A percentile compares a stretch with the other conserved stretches of the same genome.
Evolutionary conservation across 2,329 filamentous ascomycete genomes (phyloP).

Genomic region (Fusarium lyarnte): DNA sequence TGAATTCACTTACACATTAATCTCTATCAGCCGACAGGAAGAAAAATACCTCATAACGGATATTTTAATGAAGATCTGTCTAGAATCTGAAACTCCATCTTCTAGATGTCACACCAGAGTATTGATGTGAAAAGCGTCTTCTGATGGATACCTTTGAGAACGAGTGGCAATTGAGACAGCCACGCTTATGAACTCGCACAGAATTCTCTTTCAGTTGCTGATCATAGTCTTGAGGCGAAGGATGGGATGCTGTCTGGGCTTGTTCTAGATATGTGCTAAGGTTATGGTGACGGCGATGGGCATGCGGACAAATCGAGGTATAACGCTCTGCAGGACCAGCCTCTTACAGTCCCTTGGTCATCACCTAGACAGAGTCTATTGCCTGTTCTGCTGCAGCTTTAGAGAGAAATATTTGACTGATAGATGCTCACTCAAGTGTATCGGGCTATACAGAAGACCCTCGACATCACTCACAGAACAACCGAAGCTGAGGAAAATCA

Average conservation of each 20-base stretch:
- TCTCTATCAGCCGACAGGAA: slow-evolving; percentile 5
- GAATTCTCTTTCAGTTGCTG: not conserved
- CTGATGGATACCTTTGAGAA: not conserved
- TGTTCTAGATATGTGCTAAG: no score
- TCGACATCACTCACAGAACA: not conserved
- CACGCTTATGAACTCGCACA: slow-evolving; percentile 6
- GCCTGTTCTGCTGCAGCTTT: no score
- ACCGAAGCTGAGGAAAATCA: slow-evolving; percentile 22
- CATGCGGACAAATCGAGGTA: no score
- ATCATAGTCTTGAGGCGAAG: not conserved
- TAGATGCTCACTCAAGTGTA: not conserved
- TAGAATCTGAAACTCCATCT: slow-evolving; percentile 7
- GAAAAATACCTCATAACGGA: not conserved
- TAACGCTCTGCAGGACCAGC: no score
- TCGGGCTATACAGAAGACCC: not conserved
- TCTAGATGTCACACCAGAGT: slow-evolving; percentile 1
- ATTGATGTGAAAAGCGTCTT: not conserved
- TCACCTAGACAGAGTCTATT: no score
- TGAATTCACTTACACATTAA: slow-evolving; percentile 24
- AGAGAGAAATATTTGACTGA: no score
- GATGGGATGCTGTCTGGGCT: no score
- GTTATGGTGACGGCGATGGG: no score
- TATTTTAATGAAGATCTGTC: not conserved
- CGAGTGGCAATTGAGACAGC: slow-evolving; percentile 19
- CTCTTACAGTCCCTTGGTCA: no score